These are phyloP conservation scores for Tilletia indica DNA, from an alignment of 1,284 basidiomycete genomes.

Conservation along the genomic window DNA sequence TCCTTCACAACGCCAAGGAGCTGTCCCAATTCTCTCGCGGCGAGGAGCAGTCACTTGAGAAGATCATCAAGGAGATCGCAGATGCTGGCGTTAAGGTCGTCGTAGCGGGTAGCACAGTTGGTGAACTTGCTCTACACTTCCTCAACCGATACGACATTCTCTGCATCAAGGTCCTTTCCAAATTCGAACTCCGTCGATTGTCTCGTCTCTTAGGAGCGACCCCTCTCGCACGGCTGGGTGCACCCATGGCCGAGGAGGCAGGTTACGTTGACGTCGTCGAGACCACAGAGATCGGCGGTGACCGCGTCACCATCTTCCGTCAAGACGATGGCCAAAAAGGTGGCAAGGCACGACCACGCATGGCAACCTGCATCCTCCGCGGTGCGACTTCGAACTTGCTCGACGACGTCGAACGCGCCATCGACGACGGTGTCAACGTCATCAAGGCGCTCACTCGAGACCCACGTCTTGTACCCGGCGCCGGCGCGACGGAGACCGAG, in stretches of 20 bases:
- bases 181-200: constrained; percentile 91
- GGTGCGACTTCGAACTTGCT: constrained; percentile 92
- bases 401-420: constrained; percentile 91
- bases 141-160: constrained; percentile 89
- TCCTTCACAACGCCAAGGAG: constrained; percentile 92
- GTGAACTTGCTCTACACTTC: constrained; percentile 95
- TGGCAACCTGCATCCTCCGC: constrained; percentile 53
- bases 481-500: constrained; percentile 90
- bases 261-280: constrained; percentile 92
- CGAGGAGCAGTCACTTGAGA: constrained; percentile 69
- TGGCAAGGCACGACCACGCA: constrained; percentile 51
- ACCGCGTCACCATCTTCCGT: constrained; percentile 92
- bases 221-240: constrained; percentile 89
- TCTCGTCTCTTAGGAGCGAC: constrained; percentile 95
- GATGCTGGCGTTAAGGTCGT: constrained; percentile 92
- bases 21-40: constrained; percentile 86
- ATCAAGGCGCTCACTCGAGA: constrained; percentile 92
- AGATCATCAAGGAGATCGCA: constrained; percentile 81
- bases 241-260: constrained; percentile 93
- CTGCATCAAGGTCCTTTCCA: constrained; percentile 94
- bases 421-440: constrained; percentile 96
- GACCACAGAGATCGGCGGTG: constrained; percentile 93
- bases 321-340: constrained; percentile 62
- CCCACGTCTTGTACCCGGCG: constrained; percentile 84
- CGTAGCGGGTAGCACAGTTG: constrained; percentile 86